Conservation (phyloP, 179 eudicot species). For the Camellia oleifera region DNA sequence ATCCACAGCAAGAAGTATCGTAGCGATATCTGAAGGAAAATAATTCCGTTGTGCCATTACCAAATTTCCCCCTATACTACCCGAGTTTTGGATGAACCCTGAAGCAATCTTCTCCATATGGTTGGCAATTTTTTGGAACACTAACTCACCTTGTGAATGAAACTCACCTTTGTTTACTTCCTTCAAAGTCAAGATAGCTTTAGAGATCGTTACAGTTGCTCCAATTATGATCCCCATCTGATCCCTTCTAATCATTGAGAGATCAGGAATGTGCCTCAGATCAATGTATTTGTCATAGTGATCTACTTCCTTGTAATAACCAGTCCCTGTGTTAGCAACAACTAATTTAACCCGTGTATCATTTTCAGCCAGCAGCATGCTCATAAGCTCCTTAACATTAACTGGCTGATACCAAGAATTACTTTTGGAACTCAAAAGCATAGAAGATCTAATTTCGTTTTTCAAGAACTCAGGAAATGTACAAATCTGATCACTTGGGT, state of each 20-base stretch:
- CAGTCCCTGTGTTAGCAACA: slow-evolving; percentile 76
- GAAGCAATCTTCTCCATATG: slow-evolving; percentile 90
- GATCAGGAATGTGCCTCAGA: slow-evolving; percentile 71
- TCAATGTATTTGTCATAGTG: slow-evolving; percentile 60
- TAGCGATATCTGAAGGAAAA: slow-evolving; percentile 90
- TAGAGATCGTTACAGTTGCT: slow-evolving; percentile 73
- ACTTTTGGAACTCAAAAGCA: slow-evolving; percentile 37
- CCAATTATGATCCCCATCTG: slow-evolving; percentile 57
- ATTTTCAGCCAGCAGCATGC: slow-evolving; percentile 34
- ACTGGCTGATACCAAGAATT: slow-evolving; percentile 68
- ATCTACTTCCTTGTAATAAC: slow-evolving; percentile 75
- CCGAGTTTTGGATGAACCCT: slow-evolving; percentile 67
- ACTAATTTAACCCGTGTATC: slow-evolving; percentile 47
- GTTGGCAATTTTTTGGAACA: slow-evolving; percentile 55
- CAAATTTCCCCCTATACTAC: slow-evolving; percentile 90
- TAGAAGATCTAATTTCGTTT: slow-evolving; percentile 35
- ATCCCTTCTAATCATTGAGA: slow-evolving; percentile 49
- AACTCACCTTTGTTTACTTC: slow-evolving; percentile 24
- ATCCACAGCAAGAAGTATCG: slow-evolving; percentile 68
- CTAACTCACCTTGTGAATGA: slow-evolving; percentile 19
- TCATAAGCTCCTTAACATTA: slow-evolving; percentile 57
- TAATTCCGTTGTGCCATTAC: slow-evolving; percentile 75
- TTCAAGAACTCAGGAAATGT: slow-evolving; percentile 69
- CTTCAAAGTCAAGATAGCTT: slow-evolving; percentile 52
- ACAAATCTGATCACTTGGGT: slow-evolving; percentile 35